phyloP scores from a whole-genome alignment of 805 yeast genomes.

The Ogataea paraovalis region DNA sequence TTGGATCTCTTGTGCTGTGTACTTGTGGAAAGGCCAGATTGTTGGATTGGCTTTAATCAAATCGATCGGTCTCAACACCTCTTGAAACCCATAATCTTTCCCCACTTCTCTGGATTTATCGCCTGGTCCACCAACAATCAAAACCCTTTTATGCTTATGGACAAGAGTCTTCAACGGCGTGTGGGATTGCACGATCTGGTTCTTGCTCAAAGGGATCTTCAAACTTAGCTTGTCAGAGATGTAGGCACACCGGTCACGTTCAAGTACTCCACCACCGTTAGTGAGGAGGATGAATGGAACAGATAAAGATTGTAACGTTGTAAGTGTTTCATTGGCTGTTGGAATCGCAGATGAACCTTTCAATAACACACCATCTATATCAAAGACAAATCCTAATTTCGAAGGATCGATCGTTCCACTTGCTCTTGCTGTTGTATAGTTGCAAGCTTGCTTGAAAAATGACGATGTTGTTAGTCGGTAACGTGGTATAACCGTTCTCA shows the following conservation, averaged over 20 bases:
- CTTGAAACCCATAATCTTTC: slow-evolving; percentile 66
- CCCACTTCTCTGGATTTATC: slow-evolving; percentile 78
- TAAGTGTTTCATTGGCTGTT: slow-evolving; percentile 54
- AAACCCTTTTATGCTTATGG: slow-evolving; percentile 52
- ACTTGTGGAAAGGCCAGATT: slow-evolving; percentile 68
- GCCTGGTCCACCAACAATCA: slow-evolving; percentile 80
- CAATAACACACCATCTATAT: slow-evolving; percentile 83
- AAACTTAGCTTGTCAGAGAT: slow-evolving; percentile 41
- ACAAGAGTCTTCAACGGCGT: slow-evolving; percentile 73
- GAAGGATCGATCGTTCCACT: not conserved
- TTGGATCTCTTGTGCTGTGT: slow-evolving; percentile 40
- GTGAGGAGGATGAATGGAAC: slow-evolving; percentile 83
- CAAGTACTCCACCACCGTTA: slow-evolving; percentile 85
- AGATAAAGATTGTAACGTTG: slow-evolving; percentile 40
- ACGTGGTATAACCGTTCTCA: not conserved
- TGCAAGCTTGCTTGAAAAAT: not conserved
- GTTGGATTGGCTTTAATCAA: slow-evolving; percentile 52
- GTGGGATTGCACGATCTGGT: slow-evolving; percentile 80
- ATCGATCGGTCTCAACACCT: slow-evolving; percentile 72
- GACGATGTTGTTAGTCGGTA: not conserved
- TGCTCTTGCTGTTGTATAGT: not conserved
- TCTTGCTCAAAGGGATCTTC: slow-evolving; percentile 42
- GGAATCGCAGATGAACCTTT: slow-evolving; percentile 69
- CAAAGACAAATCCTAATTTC: slow-evolving; percentile 34
- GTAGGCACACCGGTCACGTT: slow-evolving; percentile 52